Percentiles rank a stretch among this genome's conserved stretches.
Conservation (phyloP, 768 basidiomycete genomes). For the Lentinula guzmanii region DNA sequence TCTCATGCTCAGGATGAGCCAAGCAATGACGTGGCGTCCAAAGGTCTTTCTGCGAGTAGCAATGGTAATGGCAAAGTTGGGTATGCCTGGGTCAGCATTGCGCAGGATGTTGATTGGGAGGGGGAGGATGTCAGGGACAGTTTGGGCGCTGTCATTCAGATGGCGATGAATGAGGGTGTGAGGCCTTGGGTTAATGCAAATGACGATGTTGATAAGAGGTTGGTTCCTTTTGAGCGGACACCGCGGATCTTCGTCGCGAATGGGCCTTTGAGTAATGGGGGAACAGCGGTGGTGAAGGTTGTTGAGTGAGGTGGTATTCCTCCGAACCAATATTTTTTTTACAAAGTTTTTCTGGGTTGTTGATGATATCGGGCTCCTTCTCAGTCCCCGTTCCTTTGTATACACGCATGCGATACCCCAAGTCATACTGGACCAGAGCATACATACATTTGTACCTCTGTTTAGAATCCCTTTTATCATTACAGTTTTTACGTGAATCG, state of each 20-base stretch:
- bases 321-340: neutral
- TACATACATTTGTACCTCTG: too few species aligned
- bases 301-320: slow-evolving; percentile 21
- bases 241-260: slow-evolving; percentile 43
- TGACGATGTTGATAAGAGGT: slow-evolving; percentile 16
- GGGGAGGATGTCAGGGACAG: slow-evolving; percentile 64
- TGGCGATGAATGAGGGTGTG: slow-evolving; percentile 35
- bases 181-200: slow-evolving; percentile 39
- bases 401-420: too few species aligned
- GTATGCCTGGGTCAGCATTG: slow-evolving; percentile 79
- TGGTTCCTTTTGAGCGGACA: slow-evolving; percentile 50
- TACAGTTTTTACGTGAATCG: too few species aligned
- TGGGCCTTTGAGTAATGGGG: slow-evolving; percentile 32
- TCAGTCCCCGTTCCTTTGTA: too few species aligned
- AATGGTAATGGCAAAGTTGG: slow-evolving; percentile 40
- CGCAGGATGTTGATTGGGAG: slow-evolving; percentile 80
- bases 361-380: too few species aligned
- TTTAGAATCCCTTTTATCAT: too few species aligned
- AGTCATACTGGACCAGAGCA: too few species aligned
- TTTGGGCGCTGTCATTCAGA: slow-evolving; percentile 32
- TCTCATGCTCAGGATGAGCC: neutral
- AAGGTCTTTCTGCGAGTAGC: slow-evolving; percentile 14
- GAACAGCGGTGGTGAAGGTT: slow-evolving; percentile 38
- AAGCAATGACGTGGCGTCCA: slow-evolving; percentile 3
- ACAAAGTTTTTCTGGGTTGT: too few species aligned